Conservation (phyloP, 2,329 filamentous ascomycete genomes). For the Arthrobotrys iridis region DNA sequence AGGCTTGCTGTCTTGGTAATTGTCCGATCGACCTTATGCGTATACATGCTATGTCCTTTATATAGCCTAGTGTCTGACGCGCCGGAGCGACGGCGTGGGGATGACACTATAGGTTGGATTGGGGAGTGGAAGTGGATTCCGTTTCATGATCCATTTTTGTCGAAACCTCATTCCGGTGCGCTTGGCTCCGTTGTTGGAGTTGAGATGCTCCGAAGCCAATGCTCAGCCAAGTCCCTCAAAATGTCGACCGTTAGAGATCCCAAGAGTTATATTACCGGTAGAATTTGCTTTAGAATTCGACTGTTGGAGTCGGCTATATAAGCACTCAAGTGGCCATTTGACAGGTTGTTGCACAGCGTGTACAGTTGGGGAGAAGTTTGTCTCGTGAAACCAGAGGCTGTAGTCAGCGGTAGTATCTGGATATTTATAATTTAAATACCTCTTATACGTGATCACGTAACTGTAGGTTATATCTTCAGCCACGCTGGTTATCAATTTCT, state of each 20-base stretch:
- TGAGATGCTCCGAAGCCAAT: constrained; percentile 15
- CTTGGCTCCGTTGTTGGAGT: constrained; percentile 32
- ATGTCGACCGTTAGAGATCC: not conserved
- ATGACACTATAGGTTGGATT: not conserved
- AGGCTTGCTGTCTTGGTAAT: constrained; percentile 12
- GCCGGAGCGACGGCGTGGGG: constrained; percentile 33
- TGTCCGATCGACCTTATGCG: constrained; percentile 37
- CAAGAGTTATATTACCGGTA: constrained; percentile 19
- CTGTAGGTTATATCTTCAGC: no score
- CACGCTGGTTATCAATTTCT: no score
- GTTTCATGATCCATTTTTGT: constrained; percentile 46
- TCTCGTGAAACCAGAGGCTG: no score
- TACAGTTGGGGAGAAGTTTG: no score
- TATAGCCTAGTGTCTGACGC: constrained; percentile 23
- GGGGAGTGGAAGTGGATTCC: constrained; percentile 26
- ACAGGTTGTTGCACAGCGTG: no score
- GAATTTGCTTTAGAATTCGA: constrained; percentile 20
- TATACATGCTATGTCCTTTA: constrained; percentile 30
- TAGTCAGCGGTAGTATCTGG: no score
- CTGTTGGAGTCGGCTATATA: not conserved
- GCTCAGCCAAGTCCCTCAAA: not conserved
- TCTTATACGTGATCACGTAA: no score
- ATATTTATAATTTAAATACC: no score
- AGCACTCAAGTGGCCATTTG: not conserved
- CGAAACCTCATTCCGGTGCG: constrained; percentile 36